Evolutionary conservation across 2,329 filamentous ascomycete species (phyloP).

Genomic region (Xylaria sp.): DNA sequence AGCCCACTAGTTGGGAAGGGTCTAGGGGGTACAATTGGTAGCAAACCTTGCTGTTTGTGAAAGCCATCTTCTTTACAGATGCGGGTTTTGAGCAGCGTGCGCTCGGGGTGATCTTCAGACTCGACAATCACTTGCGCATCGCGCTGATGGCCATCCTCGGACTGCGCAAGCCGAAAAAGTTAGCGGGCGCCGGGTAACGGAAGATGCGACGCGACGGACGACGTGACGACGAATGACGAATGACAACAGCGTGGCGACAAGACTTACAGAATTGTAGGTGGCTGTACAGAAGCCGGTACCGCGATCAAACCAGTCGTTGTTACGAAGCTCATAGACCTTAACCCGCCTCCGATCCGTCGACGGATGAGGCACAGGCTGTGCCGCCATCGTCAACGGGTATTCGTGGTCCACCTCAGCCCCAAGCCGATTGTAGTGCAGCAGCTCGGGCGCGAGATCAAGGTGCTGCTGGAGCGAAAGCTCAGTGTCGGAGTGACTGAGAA

Average conservation of each 20-base stretch:
- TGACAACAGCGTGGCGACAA: neutral
- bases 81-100: slow-evolving; percentile 85
- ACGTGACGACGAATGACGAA: neutral
- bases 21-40: slow-evolving; percentile 22
- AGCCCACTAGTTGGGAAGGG: slow-evolving; percentile 18
- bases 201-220: slow-evolving; percentile 14
- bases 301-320: slow-evolving; percentile 99
- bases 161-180: slow-evolving; percentile 51
- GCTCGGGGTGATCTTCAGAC: slow-evolving; percentile 89
- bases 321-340: slow-evolving; percentile 98
- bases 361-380: slow-evolving; percentile 76
- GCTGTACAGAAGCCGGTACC: slow-evolving; percentile 96
- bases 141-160: slow-evolving; percentile 71
- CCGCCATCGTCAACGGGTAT: slow-evolving; percentile 72
- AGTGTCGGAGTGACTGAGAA: slow-evolving; percentile 64
- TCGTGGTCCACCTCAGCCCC: slow-evolving; percentile 66
- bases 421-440: slow-evolving; percentile 62
- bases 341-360: slow-evolving; percentile 79
- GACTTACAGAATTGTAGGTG: slow-evolving; percentile 75
- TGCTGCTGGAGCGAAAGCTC: slow-evolving; percentile 71
- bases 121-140: slow-evolving; percentile 90
- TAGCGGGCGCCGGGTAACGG: slow-evolving; percentile 33
- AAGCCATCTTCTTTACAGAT: slow-evolving; percentile 96
- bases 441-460: slow-evolving; percentile 65
- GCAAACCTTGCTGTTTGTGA: slow-evolving; percentile 93